Percentiles rank a stretch among this genome's conserved stretches.
Evolutionary conservation across 192 early-diverging fungal genomes (phyloP).

Genomic region (Coemansia sp.): DNA sequence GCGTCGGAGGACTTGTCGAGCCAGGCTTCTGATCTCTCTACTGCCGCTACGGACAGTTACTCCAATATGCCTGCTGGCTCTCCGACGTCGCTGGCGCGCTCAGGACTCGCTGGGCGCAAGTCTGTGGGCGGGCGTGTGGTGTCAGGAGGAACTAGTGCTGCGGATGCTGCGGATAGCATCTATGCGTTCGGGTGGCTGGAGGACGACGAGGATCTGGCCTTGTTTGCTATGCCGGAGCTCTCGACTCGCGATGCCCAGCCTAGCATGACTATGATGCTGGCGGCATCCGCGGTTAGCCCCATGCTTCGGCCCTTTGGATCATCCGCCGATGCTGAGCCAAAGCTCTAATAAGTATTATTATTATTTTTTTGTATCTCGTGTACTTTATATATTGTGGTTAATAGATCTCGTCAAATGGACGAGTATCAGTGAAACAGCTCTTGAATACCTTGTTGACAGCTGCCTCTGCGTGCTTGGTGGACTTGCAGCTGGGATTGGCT

Average conservation of each 20-base stretch:
- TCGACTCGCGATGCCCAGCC: constrained; percentile 17
- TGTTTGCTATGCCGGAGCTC: constrained; percentile 50
- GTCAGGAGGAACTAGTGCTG: neutral
- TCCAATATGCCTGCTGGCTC: neutral
- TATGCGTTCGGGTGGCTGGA: constrained; percentile 57
- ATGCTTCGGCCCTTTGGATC: constrained; percentile 41
- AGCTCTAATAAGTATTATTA: neutral
- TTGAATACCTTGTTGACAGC: constrained; percentile 88
- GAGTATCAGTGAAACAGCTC: constrained; percentile 91
- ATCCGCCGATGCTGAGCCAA: neutral
- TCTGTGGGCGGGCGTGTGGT: neutral
- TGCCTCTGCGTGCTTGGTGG: constrained; percentile 76
- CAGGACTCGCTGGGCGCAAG: neutral
- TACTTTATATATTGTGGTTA: neutral
- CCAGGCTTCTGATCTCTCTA: constrained; percentile 17
- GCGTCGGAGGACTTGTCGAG: constrained; percentile 9
- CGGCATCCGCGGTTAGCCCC: constrained; percentile 30
- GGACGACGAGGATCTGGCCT: constrained; percentile 45
- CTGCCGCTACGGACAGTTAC: neutral
- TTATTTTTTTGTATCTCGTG: neutral
- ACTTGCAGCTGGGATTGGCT: constrained; percentile 76
- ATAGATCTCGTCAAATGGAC: constrained; percentile 95
- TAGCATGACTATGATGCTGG: constrained; percentile 48
- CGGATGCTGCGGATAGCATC: constrained; percentile 19
- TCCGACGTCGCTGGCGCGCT: constrained; percentile 2